Base-by-base conservation (phyloP, 176 grass and related monocot genomes). In the Oryza meridionalis region DNA sequence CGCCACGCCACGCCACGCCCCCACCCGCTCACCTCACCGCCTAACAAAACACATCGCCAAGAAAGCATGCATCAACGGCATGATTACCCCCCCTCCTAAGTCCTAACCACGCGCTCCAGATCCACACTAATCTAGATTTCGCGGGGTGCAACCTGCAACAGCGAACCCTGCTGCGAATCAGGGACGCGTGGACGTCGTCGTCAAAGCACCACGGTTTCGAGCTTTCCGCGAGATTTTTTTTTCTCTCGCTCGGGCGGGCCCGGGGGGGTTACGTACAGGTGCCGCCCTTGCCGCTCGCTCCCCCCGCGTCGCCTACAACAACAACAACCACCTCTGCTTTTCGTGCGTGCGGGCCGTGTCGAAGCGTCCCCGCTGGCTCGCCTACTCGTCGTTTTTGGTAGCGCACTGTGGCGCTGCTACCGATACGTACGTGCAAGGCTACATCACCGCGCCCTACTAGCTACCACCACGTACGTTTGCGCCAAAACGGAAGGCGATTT, bases 141-240 rank as follows among this genome's bases (percentile, higher is more conserved):
- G 19, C 4, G 58, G 8, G 29, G 67, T 26, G 58, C 67, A 51
- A 72, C 13, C 46, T 2, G 42, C 17, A 58, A 2, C 47, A 4
- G 16, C 45, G 15, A 50, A 0, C 35, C 65, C 32, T 33, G 69
- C 22, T 47, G 35, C 35, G 86, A 84, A 46, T 46, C 58, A 74
- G 27, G 75, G 75, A 55, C 66, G 81, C 67, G 4, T n/a, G 10
- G 67, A 64, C 77, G 82, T 89, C 87, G 8, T 29, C 63, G 70
- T 70, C 82, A 3, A 76, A 82, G 69, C 49, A 70, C 70, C 82
- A 70, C 9, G 58, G 58, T 38, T 11, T 21, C 53, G 6, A 19
- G 26, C 42, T 70, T 65, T 19, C 72, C 72, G 5, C 17, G 25
- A 55, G 44, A 72, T 72, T 16, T 74, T 26, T 82, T 77, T 47